Base-by-base conservation (phyloP, 345 rosid genomes). In the Rhodomyrtus tomentosa region DNA sequence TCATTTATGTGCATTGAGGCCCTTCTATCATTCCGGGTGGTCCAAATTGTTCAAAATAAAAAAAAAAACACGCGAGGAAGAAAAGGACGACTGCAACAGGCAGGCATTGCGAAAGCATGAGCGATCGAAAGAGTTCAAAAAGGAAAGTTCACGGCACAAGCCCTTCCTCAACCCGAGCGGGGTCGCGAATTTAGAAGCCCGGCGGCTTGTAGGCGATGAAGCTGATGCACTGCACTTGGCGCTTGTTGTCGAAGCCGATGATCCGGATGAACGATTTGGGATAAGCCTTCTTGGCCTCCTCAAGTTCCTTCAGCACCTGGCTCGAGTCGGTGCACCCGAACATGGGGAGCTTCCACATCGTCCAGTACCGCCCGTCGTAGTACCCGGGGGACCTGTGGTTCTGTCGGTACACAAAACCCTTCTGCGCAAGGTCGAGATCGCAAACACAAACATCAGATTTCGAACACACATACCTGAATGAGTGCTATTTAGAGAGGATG, bases 341-440 rank as follows among this genome's bases (percentile, higher is more conserved):
- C 93, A 90, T 88, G 76, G 92, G 95, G 5, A 92, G 91, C 86
- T 90, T 91, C 92, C 92, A 90, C 91, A 91, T 88, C 13, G 90
- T 89, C 93, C 95, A 92, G 89, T 88, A 88, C 48, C 92, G 87
- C 1, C 93, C 93, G 22, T 91, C 95, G 7, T 91, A 87, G 90
- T 89, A 91, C 10, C 91, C 90, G 1, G 91, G 92, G 3, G 90
- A 89, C 1, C 6, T 40, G 85, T 76, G 12, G 90, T 89, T 4
- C 86, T 90, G 86, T 49, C 92, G 92, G 87, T 86, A 86, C n/a
- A 89, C 88, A 7, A 73, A 90, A 79, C 88, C 91, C 2, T 55
- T 27, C 93, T 90, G 42, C 84, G 55, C 6, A 40, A 40, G 4
- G 10, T 29, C 8, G 1, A 59, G 2, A 62, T 68, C 45, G 18